These are phyloP conservation scores for Arachnomyces sp. DNA, from an alignment of 2,329 filamentous ascomycete genomes.

Conservation along the genomic window DNA sequence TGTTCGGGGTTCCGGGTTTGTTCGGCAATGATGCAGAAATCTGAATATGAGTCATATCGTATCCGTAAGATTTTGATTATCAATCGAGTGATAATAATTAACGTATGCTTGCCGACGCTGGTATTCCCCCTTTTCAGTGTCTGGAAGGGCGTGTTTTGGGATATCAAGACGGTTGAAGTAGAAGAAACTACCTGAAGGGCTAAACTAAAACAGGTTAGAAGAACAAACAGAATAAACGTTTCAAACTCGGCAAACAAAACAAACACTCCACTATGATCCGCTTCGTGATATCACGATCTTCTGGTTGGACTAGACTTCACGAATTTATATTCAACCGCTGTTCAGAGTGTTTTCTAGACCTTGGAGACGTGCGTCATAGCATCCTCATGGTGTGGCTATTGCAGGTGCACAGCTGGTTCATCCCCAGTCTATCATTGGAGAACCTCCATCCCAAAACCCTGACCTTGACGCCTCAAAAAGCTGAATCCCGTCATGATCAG, in stretches of 20 bases:
- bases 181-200: neutral
- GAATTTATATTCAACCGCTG: neutral
- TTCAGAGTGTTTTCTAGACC: neutral
- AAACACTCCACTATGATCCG: conserved; percentile 8
- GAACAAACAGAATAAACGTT: conserved; percentile 13
- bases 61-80: neutral
- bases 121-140: too few relatives aligned
- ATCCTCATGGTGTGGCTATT: conserved; percentile 1
- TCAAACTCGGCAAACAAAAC: conserved; percentile 9
- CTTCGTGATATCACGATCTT: conserved; percentile 8
- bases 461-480: too few relatives aligned
- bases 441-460: too few relatives aligned
- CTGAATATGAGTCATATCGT: too few relatives aligned
- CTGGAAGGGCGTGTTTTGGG: too few relatives aligned
- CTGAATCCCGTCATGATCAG: too few relatives aligned
- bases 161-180: neutral
- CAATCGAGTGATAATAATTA: neutral
- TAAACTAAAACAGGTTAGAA: conserved; percentile 5
- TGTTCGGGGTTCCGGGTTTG: too few relatives aligned
- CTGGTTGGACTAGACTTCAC: conserved; percentile 11
- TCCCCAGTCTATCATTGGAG: too few relatives aligned
- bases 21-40: too few relatives aligned
- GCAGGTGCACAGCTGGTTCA: neutral
- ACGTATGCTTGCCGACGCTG: neutral
- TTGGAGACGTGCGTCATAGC: neutral